Evolutionary conservation across 2,329 filamentous ascomycete species (phyloP).

Genomic region (Cercospora nicotianae): DNA sequence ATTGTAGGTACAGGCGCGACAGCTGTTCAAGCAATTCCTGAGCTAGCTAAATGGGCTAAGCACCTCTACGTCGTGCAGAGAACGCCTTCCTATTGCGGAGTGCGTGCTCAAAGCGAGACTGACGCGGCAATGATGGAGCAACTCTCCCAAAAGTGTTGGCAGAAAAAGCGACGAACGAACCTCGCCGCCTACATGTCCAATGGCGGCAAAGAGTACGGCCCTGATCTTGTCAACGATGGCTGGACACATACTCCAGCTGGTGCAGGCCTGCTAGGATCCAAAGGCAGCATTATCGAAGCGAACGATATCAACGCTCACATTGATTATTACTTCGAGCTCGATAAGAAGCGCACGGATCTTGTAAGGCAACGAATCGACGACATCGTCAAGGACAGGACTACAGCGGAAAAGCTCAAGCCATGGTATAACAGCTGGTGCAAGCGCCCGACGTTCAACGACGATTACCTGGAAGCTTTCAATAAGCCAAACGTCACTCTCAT

Average conservation of each 20-base stretch:
- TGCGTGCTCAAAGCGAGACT: conserved; percentile 41
- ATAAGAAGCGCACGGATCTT: conserved; percentile 46
- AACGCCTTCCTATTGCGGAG: conserved; percentile 41
- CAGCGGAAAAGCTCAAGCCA: conserved; percentile 55
- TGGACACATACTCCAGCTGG: conserved; percentile 20
- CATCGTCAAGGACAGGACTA: conserved; percentile 54
- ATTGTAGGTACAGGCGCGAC: conserved; percentile 50
- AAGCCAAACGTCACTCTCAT: conserved; percentile 58
- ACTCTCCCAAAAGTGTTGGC: conserved; percentile 51
- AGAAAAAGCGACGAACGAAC: conserved; percentile 48
- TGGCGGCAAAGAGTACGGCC: not conserved
- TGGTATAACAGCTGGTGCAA: conserved; percentile 66
- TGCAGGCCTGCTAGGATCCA: not conserved
- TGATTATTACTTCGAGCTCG: conserved; percentile 33
- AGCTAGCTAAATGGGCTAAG: conserved; percentile 42
- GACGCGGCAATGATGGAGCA: conserved; percentile 42
- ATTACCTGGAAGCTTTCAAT: conserved; percentile 57
- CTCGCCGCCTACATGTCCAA: conserved; percentile 30
- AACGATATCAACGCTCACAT: not conserved
- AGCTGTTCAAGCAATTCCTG: conserved; percentile 44
- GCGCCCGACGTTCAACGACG: conserved; percentile 49
- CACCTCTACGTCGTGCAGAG: conserved; percentile 47
- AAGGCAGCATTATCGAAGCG: not conserved
- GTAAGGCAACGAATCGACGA: conserved; percentile 51
- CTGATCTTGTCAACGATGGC: not conserved